A percentile compares a stretch with the other conserved stretches of the same genome.
These are phyloP conservation scores for Millerozyma acaciae DNA, from an alignment of 805 yeast species.

Conservation along the genomic window DNA sequence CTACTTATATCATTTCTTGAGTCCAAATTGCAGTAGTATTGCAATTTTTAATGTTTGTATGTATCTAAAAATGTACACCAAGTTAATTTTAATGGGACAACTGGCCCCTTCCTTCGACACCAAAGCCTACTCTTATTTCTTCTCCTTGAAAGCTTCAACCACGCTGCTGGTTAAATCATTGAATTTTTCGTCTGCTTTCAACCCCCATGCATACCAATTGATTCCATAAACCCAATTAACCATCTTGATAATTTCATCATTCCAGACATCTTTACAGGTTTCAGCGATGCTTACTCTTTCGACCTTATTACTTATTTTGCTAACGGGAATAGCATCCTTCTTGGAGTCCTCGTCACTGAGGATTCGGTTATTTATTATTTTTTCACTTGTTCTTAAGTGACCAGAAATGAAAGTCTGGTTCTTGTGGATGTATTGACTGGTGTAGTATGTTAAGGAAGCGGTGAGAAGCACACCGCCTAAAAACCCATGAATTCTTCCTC, in stretches of 20 bases:
- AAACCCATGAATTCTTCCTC: conserved; percentile 43
- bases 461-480: conserved; percentile 56
- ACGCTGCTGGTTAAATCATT: conserved; percentile 25
- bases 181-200: conserved; percentile 31
- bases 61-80: too few relatives aligned
- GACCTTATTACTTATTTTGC: conserved; percentile 19
- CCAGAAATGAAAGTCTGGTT: conserved; percentile 45
- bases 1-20: too few relatives aligned
- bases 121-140: conserved; percentile 7
- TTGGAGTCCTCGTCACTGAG: conserved; percentile 45
- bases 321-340: conserved; percentile 41
- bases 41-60: too few relatives aligned
- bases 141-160: conserved; percentile 8
- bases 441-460: conserved; percentile 58
- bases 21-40: too few relatives aligned
- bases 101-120: too few relatives aligned
- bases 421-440: conserved; percentile 51
- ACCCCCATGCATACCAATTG: conserved; percentile 43
- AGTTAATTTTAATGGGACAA: too few relatives aligned
- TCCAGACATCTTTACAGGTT: conserved; percentile 76
- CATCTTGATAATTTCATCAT: conserved; percentile 60
- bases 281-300: conserved; percentile 46
- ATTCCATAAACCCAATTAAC: conserved; percentile 62
- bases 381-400: conserved; percentile 46
- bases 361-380: conserved; percentile 51